phyloP scores from a whole-genome alignment of 2,329 filamentous ascomycete species.

The Tricladium varicosporioides region DNA sequence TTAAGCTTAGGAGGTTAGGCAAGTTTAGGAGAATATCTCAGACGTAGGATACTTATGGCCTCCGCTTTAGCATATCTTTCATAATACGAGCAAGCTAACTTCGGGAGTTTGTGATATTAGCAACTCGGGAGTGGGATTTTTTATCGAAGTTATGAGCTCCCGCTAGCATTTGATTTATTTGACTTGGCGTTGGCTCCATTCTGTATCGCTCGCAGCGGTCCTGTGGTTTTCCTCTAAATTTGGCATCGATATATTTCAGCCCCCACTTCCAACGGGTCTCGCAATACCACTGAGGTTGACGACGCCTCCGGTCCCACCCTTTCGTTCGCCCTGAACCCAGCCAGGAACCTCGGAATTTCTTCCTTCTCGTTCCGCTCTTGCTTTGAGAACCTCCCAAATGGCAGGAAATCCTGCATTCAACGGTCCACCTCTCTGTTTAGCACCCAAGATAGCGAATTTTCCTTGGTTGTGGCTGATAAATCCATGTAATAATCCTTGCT shows the following conservation, averaged over 20 bases:
- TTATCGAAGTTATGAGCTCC: no score
- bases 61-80: no score
- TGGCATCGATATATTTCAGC: no score
- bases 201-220: no score
- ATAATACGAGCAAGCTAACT: no score
- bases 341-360: constrained; percentile 60
- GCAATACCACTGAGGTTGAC: constrained; percentile 54
- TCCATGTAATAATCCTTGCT: constrained; percentile 78
- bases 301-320: constrained; percentile 48
- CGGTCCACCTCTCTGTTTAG: constrained; percentile 62
- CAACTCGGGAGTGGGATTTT: no score
- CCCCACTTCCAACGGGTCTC: constrained; percentile 43
- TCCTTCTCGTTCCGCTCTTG: constrained; percentile 57
- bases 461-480: constrained; percentile 76
- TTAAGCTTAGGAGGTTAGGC: no score
- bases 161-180: no score
- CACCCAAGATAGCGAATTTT: constrained; percentile 80
- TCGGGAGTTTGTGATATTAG: no score
- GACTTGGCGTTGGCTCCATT: no score
- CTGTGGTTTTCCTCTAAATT: not conserved
- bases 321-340: constrained; percentile 58
- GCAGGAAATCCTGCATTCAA: constrained; percentile 72
- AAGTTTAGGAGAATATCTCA: no score
- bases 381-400: constrained; percentile 66
- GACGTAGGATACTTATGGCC: no score